These are phyloP conservation scores for Talaromyces sp. DNA, from an alignment of 2,329 filamentous ascomycete genomes.

Conservation along the genomic window DNA sequence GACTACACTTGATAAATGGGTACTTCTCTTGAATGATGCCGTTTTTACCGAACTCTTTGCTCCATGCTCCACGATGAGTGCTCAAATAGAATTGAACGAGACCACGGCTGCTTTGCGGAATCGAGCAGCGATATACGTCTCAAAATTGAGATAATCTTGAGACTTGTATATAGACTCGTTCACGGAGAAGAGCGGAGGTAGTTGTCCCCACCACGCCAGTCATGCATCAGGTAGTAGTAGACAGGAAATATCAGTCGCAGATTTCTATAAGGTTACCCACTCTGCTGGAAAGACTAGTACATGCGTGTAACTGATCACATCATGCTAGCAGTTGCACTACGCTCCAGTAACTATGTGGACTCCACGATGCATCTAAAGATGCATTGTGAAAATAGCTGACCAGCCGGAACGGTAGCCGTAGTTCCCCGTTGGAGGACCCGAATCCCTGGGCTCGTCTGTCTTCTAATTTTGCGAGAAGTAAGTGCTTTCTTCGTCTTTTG, in stretches of 20 bases:
- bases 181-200: neutral
- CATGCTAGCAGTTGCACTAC: neutral
- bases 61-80: neutral
- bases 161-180: neutral
- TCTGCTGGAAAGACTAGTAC: conserved; percentile 6
- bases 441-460: conserved; percentile 11
- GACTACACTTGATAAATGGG: neutral
- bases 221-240: neutral
- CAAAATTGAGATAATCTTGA: neutral
- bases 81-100: neutral
- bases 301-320: neutral
- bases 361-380: neutral
- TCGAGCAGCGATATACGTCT: neutral
- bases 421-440: conserved; percentile 12
- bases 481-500: neutral
- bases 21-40: neutral
- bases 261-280: neutral
- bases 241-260: neutral
- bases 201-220: neutral
- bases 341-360: neutral
- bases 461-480: neutral
- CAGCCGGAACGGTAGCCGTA: conserved; percentile 1
- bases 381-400: neutral
- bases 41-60: neutral
- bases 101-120: neutral